phyloP scores from a whole-genome alignment of 805 yeast species.

The Teunomyces gatunensis region DNA sequence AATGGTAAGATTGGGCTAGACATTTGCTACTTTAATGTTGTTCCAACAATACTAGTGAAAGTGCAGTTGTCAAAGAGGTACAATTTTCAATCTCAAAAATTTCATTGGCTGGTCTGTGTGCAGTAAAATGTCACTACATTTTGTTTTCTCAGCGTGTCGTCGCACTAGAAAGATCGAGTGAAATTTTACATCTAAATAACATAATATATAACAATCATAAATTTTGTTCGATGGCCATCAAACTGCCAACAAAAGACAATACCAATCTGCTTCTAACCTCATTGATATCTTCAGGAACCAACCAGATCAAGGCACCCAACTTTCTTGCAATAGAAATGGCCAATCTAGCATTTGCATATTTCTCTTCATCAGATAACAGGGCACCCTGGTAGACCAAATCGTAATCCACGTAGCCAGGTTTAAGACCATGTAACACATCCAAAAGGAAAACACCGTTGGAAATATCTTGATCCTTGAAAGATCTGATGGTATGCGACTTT shows the following conservation, averaged over 20 bases:
- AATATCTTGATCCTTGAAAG: slow-evolving; percentile 79
- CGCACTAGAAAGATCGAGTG: neutral
- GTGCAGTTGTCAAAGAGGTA: neutral
- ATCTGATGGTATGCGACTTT: slow-evolving; percentile 65
- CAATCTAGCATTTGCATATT: slow-evolving; percentile 89
- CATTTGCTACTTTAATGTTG: slow-evolving; percentile 17
- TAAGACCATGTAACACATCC: slow-evolving; percentile 88
- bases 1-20: slow-evolving; percentile 47
- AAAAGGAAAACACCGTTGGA: slow-evolving; percentile 78
- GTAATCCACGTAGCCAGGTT: slow-evolving; percentile 97
- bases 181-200: neutral
- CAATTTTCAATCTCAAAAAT: slow-evolving; percentile 8
- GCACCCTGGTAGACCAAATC: slow-evolving; percentile 79
- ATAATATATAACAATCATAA: slow-evolving; percentile 6
- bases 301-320: slow-evolving; percentile 95
- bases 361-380: slow-evolving; percentile 68
- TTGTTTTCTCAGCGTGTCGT: too few species aligned
- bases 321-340: slow-evolving; percentile 98
- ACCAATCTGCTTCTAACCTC: slow-evolving; percentile 94
- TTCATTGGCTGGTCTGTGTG: slow-evolving; percentile 9
- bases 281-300: slow-evolving; percentile 98
- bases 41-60: neutral
- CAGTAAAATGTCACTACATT: slow-evolving; percentile 1
- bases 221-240: slow-evolving; percentile 57
- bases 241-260: slow-evolving; percentile 90